These are phyloP conservation scores for Cercophora newfieldiana DNA, from an alignment of 495 filamentous ascomycete genomes.

Conservation along the genomic window DNA sequence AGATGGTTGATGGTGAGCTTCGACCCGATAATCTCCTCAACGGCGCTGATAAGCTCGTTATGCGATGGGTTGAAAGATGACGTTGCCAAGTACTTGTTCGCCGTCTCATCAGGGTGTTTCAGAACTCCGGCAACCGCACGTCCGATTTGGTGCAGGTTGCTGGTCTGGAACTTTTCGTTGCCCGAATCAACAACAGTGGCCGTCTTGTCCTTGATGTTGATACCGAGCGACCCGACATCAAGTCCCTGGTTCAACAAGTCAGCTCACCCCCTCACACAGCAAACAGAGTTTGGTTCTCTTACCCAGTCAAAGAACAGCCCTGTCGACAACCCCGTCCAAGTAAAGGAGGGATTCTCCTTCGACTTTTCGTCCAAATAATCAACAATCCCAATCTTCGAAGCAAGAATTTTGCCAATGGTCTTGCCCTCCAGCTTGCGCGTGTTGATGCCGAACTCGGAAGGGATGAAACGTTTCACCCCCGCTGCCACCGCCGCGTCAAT, in stretches of 20 bases:
- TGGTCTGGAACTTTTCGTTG: slow-evolving; percentile 47
- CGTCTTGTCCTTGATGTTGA: slow-evolving; percentile 47
- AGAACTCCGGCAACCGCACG: slow-evolving; percentile 51
- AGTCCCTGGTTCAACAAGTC: slow-evolving; percentile 41
- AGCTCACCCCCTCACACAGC: background rate
- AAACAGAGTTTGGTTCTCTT: slow-evolving; percentile 27
- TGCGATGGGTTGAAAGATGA: slow-evolving; percentile 54
- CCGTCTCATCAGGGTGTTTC: slow-evolving; percentile 52
- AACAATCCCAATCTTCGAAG: slow-evolving; percentile 49
- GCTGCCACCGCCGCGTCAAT: slow-evolving; percentile 62
- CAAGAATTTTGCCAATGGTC: slow-evolving; percentile 46
- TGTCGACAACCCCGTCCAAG: slow-evolving; percentile 52
- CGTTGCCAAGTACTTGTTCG: slow-evolving; percentile 52
- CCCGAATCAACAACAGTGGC: slow-evolving; percentile 56
- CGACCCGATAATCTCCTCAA: slow-evolving; percentile 50
- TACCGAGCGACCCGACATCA: slow-evolving; percentile 32
- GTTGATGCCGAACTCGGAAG: slow-evolving; percentile 63
- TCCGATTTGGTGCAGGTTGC: slow-evolving; percentile 50
- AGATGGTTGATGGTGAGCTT: slow-evolving; percentile 41
- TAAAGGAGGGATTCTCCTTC: slow-evolving; percentile 40
- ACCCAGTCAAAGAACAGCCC: slow-evolving; percentile 57
- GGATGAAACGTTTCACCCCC: slow-evolving; percentile 62
- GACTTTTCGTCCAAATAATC: slow-evolving; percentile 51
- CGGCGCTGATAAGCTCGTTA: slow-evolving; percentile 52
- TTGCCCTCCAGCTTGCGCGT: slow-evolving; percentile 34